phyloP scores from a whole-genome alignment of 768 basidiomycete species.

The Xanthoconium stramineum region DNA sequence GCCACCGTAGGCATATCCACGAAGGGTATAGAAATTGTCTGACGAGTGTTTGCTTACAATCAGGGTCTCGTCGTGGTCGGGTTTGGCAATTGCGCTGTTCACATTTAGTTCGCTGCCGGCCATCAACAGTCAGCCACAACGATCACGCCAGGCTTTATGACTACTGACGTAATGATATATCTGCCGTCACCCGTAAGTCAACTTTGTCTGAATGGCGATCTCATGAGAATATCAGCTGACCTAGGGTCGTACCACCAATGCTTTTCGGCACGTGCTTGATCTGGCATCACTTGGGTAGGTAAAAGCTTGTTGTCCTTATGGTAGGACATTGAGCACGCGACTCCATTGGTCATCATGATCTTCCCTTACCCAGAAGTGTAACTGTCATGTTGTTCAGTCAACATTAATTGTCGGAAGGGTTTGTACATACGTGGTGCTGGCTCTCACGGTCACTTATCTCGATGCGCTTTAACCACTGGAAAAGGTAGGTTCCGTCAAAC shows the following conservation, averaged over 20 bases:
- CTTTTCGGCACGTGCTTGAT: constrained; percentile 47
- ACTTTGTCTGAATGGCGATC: neutral
- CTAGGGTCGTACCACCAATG: constrained; percentile 56
- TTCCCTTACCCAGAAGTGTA: constrained; percentile 35
- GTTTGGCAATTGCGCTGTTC: constrained; percentile 54
- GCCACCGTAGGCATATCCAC: constrained; percentile 62
- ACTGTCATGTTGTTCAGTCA: constrained; percentile 10
- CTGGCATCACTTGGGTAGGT: constrained; percentile 50
- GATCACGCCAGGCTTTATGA: neutral
- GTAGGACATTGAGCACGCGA: neutral
- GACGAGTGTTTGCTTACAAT: constrained; percentile 5
- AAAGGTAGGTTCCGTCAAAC: neutral
- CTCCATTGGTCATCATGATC: neutral
- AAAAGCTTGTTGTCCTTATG: constrained; percentile 55
- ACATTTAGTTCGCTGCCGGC: constrained; percentile 51
- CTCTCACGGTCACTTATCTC: constrained; percentile 48
- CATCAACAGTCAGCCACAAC: constrained; percentile 24
- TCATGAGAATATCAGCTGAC: constrained; percentile 17
- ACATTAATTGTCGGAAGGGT: neutral
- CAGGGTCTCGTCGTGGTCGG: constrained; percentile 51
- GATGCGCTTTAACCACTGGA: constrained; percentile 55
- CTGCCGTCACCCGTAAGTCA: constrained; percentile 6
- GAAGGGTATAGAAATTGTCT: constrained; percentile 35
- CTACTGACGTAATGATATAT: constrained; percentile 34
- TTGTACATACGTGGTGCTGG: constrained; percentile 44